These are phyloP conservation scores for Phytophthora litchii DNA, from an alignment of 352 stramenopile species.

Conservation along the genomic window DNA sequence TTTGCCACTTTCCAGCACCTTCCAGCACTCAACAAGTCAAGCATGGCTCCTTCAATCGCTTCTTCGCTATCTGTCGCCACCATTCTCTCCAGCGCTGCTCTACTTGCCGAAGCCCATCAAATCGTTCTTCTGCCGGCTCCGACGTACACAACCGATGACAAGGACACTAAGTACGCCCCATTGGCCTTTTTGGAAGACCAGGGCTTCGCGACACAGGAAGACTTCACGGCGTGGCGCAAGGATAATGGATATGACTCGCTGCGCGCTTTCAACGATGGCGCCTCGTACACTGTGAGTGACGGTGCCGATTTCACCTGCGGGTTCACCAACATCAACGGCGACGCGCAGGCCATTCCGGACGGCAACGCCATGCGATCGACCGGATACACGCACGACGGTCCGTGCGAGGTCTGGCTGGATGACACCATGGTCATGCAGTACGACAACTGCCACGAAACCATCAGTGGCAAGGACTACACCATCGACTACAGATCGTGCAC, in stretches of 20 bases:
- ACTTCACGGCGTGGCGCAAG: slow-evolving; percentile 46
- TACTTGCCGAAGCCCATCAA: slow-evolving; percentile 39
- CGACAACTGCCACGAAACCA: slow-evolving; percentile 40
- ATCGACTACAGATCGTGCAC: slow-evolving; percentile 49
- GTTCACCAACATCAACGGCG: slow-evolving; percentile 33
- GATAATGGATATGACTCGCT: slow-evolving; percentile 49
- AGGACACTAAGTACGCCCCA: slow-evolving; percentile 45
- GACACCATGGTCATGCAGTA: slow-evolving; percentile 40
- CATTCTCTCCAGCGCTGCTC: slow-evolving; percentile 24
- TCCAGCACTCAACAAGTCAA: neutral
- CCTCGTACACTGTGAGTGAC: slow-evolving; percentile 41
- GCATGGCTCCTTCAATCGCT: slow-evolving; percentile 24
- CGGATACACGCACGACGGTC: slow-evolving; percentile 56
- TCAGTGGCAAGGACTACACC: slow-evolving; percentile 43
- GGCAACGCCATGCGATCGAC: slow-evolving; percentile 40
- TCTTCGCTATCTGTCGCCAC: slow-evolving; percentile 26
- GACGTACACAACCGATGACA: slow-evolving; percentile 43
- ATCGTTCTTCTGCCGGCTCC: slow-evolving; percentile 44
- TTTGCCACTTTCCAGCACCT: slow-evolving; percentile 9
- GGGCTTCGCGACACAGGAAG: slow-evolving; percentile 42
- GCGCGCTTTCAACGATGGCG: slow-evolving; percentile 47
- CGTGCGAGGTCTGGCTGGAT: slow-evolving; percentile 55
- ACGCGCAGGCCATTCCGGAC: slow-evolving; percentile 41
- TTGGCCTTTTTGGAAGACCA: slow-evolving; percentile 58
- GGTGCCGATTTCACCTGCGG: slow-evolving; percentile 43